Evolutionary conservation across 1,284 basidiomycete genomes (phyloP).

Genomic region (Trichosporon ovoides): DNA sequence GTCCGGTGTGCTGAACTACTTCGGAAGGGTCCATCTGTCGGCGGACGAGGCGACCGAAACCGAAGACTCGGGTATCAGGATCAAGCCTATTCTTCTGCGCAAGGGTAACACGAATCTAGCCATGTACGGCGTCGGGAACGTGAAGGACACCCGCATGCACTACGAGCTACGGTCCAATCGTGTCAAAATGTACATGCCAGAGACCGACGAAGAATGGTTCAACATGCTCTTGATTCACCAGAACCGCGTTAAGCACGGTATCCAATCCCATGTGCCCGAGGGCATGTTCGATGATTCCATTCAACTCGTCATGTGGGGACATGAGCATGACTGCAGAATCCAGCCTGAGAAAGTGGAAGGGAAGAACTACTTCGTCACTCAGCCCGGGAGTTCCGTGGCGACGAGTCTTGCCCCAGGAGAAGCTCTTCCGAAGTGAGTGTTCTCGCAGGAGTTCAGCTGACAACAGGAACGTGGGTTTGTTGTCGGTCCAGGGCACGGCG

Average conservation of each 20-base stretch:
- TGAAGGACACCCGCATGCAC: conserved; percentile 93
- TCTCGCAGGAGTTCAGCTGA: neutral
- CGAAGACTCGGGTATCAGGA: conserved; percentile 63
- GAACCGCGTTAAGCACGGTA: conserved; percentile 90
- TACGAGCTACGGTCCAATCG: conserved; percentile 89
- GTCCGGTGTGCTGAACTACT: conserved; percentile 92
- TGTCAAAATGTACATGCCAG: conserved; percentile 94
- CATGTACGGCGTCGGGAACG: conserved; percentile 92
- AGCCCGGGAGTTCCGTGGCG: conserved; percentile 92
- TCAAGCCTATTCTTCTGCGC: conserved; percentile 79
- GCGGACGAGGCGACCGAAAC: conserved; percentile 54
- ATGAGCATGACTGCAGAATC: conserved; percentile 96
- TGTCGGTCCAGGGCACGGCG: conserved; percentile 78
- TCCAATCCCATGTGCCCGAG: conserved; percentile 88
- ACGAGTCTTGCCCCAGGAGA: conserved; percentile 90
- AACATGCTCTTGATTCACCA: conserved; percentile 92
- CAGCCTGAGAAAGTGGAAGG: conserved; percentile 83
- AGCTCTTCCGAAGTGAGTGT: conserved; percentile 72
- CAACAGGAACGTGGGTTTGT: conserved; percentile 73
- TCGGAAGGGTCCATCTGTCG: conserved; percentile 69
- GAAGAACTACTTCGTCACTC: conserved; percentile 84
- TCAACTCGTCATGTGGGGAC: conserved; percentile 93
- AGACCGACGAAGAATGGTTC: conserved; percentile 76
- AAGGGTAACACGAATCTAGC: conserved; percentile 84
- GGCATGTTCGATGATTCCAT: conserved; percentile 95